phyloP scores from a whole-genome alignment of 768 basidiomycete genomes.

The Pleurotus pulmonarius region DNA sequence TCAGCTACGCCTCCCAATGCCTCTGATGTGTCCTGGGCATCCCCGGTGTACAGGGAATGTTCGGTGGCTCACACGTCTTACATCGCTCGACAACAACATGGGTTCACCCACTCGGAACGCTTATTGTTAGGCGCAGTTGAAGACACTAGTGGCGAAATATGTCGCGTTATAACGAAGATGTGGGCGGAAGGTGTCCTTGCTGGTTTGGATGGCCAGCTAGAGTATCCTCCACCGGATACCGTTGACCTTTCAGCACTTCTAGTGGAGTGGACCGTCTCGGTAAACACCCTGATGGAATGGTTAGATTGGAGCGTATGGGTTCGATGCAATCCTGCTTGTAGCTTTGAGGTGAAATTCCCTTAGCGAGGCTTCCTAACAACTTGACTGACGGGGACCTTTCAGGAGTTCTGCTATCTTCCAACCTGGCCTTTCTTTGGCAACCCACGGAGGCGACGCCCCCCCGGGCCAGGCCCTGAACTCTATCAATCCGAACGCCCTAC shows the following conservation, averaged over 20 bases:
- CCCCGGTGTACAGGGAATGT: constrained; percentile 28
- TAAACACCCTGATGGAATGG: constrained; percentile 41
- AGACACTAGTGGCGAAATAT: constrained; percentile 40
- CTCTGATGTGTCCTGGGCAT: constrained; percentile 27
- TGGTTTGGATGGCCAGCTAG: constrained; percentile 15
- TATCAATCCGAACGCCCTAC: neutral
- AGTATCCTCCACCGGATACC: neutral
- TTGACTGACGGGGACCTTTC: neutral
- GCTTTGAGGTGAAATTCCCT: constrained; percentile 32
- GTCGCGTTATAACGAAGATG: constrained; percentile 38
- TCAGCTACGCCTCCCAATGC: neutral
- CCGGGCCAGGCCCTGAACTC: neutral
- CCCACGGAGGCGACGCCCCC: neutral
- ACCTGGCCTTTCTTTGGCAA: constrained; percentile 35
- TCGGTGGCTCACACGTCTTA: constrained; percentile 26
- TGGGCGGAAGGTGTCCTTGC: constrained; percentile 39
- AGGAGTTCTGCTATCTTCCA: constrained; percentile 43
- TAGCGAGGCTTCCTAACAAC: neutral
- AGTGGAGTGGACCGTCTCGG: constrained; percentile 28
- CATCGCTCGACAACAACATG: constrained; percentile 11
- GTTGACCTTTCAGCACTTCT: constrained; percentile 8
- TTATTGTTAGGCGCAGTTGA: constrained; percentile 25
- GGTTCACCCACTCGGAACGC: constrained; percentile 25
- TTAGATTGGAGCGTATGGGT: constrained; percentile 52
- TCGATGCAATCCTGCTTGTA: constrained; percentile 43